Evolutionary conservation across 352 stramenopile genomes (phyloP), one percentile per base, ranked within the genome.

Genomic region (Globisporangium radiosum): DNA sequence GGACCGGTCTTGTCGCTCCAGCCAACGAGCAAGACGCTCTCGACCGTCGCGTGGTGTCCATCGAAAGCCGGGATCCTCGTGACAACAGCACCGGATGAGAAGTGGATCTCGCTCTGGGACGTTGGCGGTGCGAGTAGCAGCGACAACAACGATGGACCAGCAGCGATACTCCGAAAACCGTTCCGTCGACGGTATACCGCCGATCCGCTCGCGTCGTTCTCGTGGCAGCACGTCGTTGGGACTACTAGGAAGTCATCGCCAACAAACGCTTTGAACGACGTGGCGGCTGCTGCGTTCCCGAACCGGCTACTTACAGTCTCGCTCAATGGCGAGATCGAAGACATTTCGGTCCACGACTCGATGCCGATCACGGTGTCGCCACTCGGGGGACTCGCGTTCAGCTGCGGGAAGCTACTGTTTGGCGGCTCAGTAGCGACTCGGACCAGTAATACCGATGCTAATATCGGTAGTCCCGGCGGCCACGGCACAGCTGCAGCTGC

Each of bases 301-400:
- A 91, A 95, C 56, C 76, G 83, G 25, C 56, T 96, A 33, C 62
- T 96, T 5, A 90, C 75, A 0, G 82, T 84, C 0, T 92, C 81
- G 7, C 36, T 89, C 13, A 77, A 71, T 14, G 85, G 84, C 4
- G 85, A 89, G 25, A 70, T 94, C n/a, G 85, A 90, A 59, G 84
- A 94, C 56, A 86, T 96, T 45, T 93, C 87, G 9, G 75, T 94
- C 19, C 87, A 96, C 57, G 84, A 95, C 65, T 87, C 81, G 38
- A 87, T 96, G 78, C 87, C 87, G 0, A 68, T 96, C 7, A 80
- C 85, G 0, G 58, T 95, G 19, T 94, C 87, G 37, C 78, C 87
- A 25, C 72, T 76, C 19, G 81, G 79, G n/a, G 66, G 67, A 0
- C 49, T 96, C 7, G 73, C 79, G 11, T 96, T 96, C 55, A 85